Conservation (phyloP, 495 filamentous ascomycete species). For the Staphylotrichum tortipilum region DNA sequence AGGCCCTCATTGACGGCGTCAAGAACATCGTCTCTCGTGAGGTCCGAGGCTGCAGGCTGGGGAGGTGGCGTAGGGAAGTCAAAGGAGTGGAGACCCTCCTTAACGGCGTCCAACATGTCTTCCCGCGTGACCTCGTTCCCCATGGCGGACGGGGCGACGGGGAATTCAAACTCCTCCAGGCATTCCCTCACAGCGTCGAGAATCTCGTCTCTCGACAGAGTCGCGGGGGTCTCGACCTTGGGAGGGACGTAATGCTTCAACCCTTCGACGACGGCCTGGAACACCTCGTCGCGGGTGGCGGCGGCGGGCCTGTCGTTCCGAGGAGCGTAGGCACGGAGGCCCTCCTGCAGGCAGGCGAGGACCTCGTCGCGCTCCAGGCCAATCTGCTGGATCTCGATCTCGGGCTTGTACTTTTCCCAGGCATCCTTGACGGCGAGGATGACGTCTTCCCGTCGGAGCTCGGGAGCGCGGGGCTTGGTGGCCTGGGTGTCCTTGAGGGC, state of each 20-base stretch:
- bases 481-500: conserved; percentile 64
- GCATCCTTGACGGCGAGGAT: conserved; percentile 77
- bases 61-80: conserved; percentile 32
- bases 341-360: conserved; percentile 72
- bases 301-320: conserved; percentile 35
- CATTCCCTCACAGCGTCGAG: conserved; percentile 67
- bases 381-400: conserved; percentile 82
- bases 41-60: conserved; percentile 4
- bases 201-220: conserved; percentile 70
- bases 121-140: conserved; percentile 41
- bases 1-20: conserved; percentile 39
- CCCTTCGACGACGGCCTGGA: conserved; percentile 72
- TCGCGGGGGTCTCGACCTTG: conserved; percentile 53
- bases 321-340: conserved; percentile 65
- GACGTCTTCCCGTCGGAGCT: conserved; percentile 63
- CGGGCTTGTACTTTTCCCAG: conserved; percentile 85
- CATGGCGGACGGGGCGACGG: conserved; percentile 37
- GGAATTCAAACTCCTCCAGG: conserved; percentile 64
- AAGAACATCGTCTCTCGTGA: conserved; percentile 33
- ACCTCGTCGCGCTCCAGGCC: conserved; percentile 85
- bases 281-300: conserved; percentile 68
- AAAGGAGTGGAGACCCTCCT: conserved; percentile 41
- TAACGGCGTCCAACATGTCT: conserved; percentile 47
- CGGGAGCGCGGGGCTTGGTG: conserved; percentile 29
- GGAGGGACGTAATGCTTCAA: conserved; percentile 69